These are phyloP conservation scores for Clonostachys byssicola DNA, from an alignment of 2,329 filamentous ascomycete genomes.

Conservation along the genomic window DNA sequence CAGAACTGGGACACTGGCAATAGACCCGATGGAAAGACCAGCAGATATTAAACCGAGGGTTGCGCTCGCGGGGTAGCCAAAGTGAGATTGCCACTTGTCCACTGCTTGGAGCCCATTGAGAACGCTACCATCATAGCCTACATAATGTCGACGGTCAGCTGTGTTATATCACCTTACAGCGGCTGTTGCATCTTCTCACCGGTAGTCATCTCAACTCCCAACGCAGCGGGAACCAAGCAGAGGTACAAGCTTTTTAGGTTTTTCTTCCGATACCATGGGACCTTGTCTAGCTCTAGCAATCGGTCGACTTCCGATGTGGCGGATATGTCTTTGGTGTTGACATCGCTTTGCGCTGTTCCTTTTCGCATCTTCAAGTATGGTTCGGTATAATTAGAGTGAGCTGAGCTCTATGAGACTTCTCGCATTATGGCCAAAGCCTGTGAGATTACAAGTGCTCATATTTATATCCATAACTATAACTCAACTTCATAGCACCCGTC, in stretches of 20 bases:
- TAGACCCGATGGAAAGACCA: slow-evolving; percentile 48
- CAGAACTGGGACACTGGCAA: slow-evolving; percentile 47
- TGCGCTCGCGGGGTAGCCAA: slow-evolving; percentile 25
- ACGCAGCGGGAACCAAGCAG: slow-evolving; percentile 41
- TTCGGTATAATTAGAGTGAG: no score
- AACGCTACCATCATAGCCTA: slow-evolving; percentile 23
- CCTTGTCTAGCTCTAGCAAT: slow-evolving; percentile 24
- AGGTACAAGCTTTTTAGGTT: slow-evolving; percentile 54
- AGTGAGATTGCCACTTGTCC: slow-evolving; percentile 18
- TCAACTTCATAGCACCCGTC: no score
- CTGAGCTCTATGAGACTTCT: no score
- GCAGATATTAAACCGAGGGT: slow-evolving; percentile 53
- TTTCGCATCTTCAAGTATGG: no score
- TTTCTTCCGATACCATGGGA: slow-evolving; percentile 53
- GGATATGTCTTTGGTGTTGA: no score
- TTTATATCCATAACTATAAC: no score
- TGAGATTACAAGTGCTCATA: no score
- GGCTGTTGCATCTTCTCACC: slow-evolving; percentile 8
- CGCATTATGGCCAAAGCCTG: no score
- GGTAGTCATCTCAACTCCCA: slow-evolving; percentile 49
- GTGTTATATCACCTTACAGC: slow-evolving; percentile 19
- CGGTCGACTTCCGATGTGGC: no score
- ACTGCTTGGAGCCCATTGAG: slow-evolving; percentile 9
- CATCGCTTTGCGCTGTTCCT: no score
- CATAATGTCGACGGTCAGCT: slow-evolving; percentile 38